Evolutionary conservation across 805 yeast genomes (phyloP).

Genomic region (Brettanomyces nanus): DNA sequence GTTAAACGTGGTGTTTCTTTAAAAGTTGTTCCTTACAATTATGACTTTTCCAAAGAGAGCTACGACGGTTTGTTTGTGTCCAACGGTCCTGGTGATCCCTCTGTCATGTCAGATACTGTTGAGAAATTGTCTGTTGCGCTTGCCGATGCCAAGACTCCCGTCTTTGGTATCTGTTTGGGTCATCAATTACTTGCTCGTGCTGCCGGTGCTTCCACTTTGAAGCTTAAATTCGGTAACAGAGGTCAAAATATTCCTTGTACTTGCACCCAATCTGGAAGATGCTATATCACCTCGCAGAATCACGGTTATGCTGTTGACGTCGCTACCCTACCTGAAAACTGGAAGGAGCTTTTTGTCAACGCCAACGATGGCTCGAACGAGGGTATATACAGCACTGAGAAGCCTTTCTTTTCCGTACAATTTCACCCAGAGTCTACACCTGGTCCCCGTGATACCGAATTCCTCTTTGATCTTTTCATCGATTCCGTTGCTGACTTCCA

Average conservation of each 20-base stretch:
- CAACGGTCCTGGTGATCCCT: slow-evolving; percentile 99
- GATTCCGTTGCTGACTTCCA: slow-evolving; percentile 65
- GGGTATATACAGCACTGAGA: slow-evolving; percentile 85
- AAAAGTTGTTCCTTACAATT: slow-evolving; percentile 92
- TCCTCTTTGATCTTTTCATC: slow-evolving; percentile 89
- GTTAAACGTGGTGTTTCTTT: slow-evolving; percentile 94
- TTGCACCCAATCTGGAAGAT: slow-evolving; percentile 77
- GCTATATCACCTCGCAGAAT: slow-evolving; percentile 97
- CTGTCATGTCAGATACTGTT: slow-evolving; percentile 66
- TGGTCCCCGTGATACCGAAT: slow-evolving; percentile 98
- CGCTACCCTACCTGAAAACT: slow-evolving; percentile 60
- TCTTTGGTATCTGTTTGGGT: slow-evolving; percentile 97
- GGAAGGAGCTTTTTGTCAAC: slow-evolving; percentile 93
- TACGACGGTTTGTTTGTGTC: slow-evolving; percentile 95
- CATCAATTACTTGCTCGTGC: slow-evolving; percentile 96
- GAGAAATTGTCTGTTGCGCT: slow-evolving; percentile 50
- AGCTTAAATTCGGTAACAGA: slow-evolving; percentile 96
- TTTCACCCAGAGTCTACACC: slow-evolving; percentile 99
- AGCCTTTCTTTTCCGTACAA: slow-evolving; percentile 95
- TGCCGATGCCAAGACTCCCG: slow-evolving; percentile 66
- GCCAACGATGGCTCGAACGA: slow-evolving; percentile 97
- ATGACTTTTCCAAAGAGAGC: slow-evolving; percentile 70
- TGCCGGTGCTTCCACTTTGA: slow-evolving; percentile 85
- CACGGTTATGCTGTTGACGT: slow-evolving; percentile 98
- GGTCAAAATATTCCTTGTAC: slow-evolving; percentile 97